Evolutionary conservation across 1,139 yeast species (phyloP), one percentile per base, ranked within the genome.

Genomic region (Zygoascus hellenicus): DNA sequence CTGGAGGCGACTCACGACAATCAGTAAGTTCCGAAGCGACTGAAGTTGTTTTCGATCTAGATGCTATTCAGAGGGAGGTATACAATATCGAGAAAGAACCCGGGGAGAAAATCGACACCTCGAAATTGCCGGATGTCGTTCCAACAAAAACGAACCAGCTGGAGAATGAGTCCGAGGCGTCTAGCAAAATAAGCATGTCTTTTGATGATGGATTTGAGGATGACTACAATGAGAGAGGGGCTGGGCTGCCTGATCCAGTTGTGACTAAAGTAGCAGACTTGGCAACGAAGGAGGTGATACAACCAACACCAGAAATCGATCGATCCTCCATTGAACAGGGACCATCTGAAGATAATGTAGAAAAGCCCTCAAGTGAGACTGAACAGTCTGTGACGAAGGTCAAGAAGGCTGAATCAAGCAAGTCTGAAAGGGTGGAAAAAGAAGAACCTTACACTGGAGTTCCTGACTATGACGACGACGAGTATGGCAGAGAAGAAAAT

Each of bases 41-140:
- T 7, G 26, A 22, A 22, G 52, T 57, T 5, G 48, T 65, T 49
- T 69, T 69, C 52, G 72, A 69, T 44, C 54, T 67, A n/a, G 69
- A 66, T 26, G 72, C 71, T 1, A 64, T 69, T 38, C 53, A 60
- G 33, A 45, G 54, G 11, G 69, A 66, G 40, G 56, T 65, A 1
- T 56, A 53, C n/a, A 54, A 56, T 7, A 49, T 65, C 22, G 59
- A 51, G 9, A 19, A 19, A 10, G 22, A 38, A 9, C 38, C 33
- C 5, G 39, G 13, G 10, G 17, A 36, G 39, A 36, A 19, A 19
- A 13, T 22, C 13, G 26, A 22, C 7, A 7, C 26, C 7, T 22
- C 26, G 26, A 13, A 13, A 5, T 13, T 41, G 6, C 38, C 35
- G 19, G 38, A 30, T 11, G 32, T 37, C 2, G n/a, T 33, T 5